These are phyloP conservation scores for Physcomitrellopsis africana DNA, from an alignment of 225 moss, liverwort and hornwort species.

Conservation along the genomic window DNA sequence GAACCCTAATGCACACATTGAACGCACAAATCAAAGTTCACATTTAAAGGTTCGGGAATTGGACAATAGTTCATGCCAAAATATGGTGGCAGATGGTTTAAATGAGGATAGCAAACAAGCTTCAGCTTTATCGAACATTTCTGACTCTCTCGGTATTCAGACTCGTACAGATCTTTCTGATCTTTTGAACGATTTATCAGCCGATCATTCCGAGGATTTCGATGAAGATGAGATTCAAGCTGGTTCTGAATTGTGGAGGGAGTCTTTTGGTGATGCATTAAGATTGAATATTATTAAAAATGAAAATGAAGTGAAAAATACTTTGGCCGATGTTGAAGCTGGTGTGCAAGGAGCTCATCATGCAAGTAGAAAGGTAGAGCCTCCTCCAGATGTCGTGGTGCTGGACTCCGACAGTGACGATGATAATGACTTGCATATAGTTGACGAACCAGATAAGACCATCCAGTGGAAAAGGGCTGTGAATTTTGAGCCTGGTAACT, in stretches of 20 bases:
- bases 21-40: background rate
- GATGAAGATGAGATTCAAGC: slow-evolving; percentile 34
- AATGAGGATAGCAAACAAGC: background rate
- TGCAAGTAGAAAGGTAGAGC: background rate
- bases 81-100: background rate
- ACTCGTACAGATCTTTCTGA: slow-evolving; percentile 40
- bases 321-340: background rate
- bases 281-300: slow-evolving; percentile 11
- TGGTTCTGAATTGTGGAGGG: slow-evolving; percentile 13
- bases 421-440: slow-evolving; percentile 12
- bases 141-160: background rate
- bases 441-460: background rate
- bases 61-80: too few relatives aligned
- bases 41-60: too few relatives aligned
- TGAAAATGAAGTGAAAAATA: slow-evolving; percentile 16
- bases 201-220: slow-evolving; percentile 30
- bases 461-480: background rate
- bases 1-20: background rate
- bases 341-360: slow-evolving; percentile 14
- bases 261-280: slow-evolving; percentile 7
- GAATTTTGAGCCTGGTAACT: slow-evolving; percentile 30
- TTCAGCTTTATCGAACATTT: background rate
- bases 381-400: slow-evolving; percentile 23
- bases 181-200: slow-evolving; percentile 44
- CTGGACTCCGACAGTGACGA: slow-evolving; percentile 44